Evolutionary conservation across 352 stramenopile species (phyloP).

Genomic region (Globisporangium abappressorium): DNA sequence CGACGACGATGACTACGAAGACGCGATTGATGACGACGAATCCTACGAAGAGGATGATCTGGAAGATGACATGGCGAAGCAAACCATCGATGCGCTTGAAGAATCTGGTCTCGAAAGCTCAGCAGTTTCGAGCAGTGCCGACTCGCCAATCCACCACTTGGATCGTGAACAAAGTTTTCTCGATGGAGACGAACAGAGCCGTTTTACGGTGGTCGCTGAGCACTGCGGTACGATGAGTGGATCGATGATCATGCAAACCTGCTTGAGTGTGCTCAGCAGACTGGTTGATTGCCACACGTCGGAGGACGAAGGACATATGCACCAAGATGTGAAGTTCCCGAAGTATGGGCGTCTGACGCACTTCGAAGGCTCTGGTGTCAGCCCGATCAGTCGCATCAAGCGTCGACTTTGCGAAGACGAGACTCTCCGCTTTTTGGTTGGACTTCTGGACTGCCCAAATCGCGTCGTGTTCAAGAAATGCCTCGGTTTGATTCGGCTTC

Average conservation of each 20-base stretch:
- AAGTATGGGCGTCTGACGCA: constrained; percentile 79
- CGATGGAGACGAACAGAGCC: constrained; percentile 38
- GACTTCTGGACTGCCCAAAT: constrained; percentile 77
- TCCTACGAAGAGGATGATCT: constrained; percentile 34
- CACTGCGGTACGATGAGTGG: constrained; percentile 77
- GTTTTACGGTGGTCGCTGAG: constrained; percentile 73
- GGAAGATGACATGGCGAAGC: constrained; percentile 40
- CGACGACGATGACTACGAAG: constrained; percentile 44
- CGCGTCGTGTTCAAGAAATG: constrained; percentile 85
- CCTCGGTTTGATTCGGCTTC: constrained; percentile 71
- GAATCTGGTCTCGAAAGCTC: constrained; percentile 50
- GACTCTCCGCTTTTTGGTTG: constrained; percentile 78
- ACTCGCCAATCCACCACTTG: constrained; percentile 31
- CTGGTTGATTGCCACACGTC: constrained; percentile 83
- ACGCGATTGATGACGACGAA: constrained; percentile 25
- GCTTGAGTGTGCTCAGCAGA: constrained; percentile 75
- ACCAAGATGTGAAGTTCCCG: constrained; percentile 73
- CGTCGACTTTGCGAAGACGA: constrained; percentile 67
- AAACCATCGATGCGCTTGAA: constrained; percentile 62
- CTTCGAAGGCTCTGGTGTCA: constrained; percentile 78
- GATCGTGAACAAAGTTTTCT: constrained; percentile 25
- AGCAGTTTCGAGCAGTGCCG: constrained; percentile 28
- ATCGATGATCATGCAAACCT: constrained; percentile 88
- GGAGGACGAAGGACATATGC: constrained; percentile 76
- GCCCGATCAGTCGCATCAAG: constrained; percentile 78